Percentiles rank a stretch among this genome's conserved stretches.
Evolutionary conservation across 1,139 yeast species (phyloP).

Genomic region (Yamadazyma sp.): DNA sequence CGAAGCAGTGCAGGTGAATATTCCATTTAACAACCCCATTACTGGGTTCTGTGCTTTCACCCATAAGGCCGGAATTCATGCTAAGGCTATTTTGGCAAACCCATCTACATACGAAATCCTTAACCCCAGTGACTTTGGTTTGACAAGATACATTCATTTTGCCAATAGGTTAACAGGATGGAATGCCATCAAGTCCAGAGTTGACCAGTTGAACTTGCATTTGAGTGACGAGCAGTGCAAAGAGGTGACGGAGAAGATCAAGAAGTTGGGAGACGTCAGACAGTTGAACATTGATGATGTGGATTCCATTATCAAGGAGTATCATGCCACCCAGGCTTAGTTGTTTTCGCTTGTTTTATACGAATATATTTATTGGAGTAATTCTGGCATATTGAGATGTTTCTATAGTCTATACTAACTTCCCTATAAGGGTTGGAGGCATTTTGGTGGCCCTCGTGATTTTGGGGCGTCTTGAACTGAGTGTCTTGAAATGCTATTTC

Average conservation of each 20-base stretch:
- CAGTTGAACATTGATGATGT: conserved; percentile 95
- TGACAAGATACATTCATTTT: conserved; percentile 92
- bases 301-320: conserved; percentile 93
- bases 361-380: not conserved
- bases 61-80: conserved; percentile 99
- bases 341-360: conserved; percentile 13
- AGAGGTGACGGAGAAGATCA: conserved; percentile 91
- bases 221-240: conserved; percentile 91
- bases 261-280: conserved; percentile 92
- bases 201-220: conserved; percentile 89
- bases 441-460: too few species aligned
- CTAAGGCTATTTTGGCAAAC: conserved; percentile 96
- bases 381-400: too few species aligned
- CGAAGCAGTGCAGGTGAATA: conserved; percentile 93
- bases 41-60: conserved; percentile 99
- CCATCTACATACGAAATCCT: conserved; percentile 97
- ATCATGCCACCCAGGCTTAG: conserved; percentile 55
- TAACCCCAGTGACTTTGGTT: conserved; percentile 92
- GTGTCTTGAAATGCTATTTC: not conserved
- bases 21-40: conserved; percentile 97
- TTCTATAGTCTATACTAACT: too few species aligned
- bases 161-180: conserved; percentile 98
- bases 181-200: conserved; percentile 98
- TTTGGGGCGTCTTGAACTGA: too few species aligned
- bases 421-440: too few species aligned